These are phyloP conservation scores for Penicillium sp. DNA, from an alignment of 2,329 filamentous ascomycete species.

Conservation along the genomic window DNA sequence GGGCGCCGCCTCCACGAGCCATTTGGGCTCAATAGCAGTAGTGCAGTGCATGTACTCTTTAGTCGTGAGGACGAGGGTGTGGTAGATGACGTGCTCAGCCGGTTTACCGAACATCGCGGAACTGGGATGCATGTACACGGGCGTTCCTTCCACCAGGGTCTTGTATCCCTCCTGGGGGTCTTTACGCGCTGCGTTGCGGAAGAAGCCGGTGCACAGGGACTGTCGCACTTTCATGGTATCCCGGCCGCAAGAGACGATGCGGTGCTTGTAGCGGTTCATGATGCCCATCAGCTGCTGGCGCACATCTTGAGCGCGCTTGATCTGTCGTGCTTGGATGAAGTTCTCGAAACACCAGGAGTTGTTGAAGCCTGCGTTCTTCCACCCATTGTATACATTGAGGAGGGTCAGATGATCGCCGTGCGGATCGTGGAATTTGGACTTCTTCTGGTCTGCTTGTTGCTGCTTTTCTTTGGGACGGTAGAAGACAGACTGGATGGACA, in stretches of 20 bases:
- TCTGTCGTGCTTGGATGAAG: conserved; percentile 88
- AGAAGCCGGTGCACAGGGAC: conserved; percentile 89
- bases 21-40: conserved; percentile 89
- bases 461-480: conserved; percentile 98
- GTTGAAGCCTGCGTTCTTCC: conserved; percentile 80
- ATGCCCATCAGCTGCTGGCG: conserved; percentile 89
- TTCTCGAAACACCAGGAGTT: conserved; percentile 97
- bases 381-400: conserved; percentile 95
- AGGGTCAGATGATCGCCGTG: conserved; percentile 92
- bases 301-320: conserved; percentile 87
- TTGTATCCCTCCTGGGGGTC: conserved; percentile 97
- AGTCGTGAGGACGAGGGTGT: conserved; percentile 56
- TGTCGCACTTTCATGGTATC: conserved; percentile 85
- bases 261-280: conserved; percentile 86
- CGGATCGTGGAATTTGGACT: conserved; percentile 94
- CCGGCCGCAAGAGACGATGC: conserved; percentile 78
- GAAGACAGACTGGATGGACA: conserved; percentile 82
- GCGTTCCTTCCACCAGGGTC: conserved; percentile 91
- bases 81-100: conserved; percentile 93
- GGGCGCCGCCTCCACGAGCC: conserved; percentile 92
- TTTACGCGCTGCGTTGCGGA: conserved; percentile 91
- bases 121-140: conserved; percentile 89
- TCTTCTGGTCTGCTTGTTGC: conserved; percentile 93
- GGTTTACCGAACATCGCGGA: conserved; percentile 94
- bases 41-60: conserved; percentile 99